Base-by-base conservation (phyloP, 768 basidiomycete species). In the Dioszegia crocea region DNA sequence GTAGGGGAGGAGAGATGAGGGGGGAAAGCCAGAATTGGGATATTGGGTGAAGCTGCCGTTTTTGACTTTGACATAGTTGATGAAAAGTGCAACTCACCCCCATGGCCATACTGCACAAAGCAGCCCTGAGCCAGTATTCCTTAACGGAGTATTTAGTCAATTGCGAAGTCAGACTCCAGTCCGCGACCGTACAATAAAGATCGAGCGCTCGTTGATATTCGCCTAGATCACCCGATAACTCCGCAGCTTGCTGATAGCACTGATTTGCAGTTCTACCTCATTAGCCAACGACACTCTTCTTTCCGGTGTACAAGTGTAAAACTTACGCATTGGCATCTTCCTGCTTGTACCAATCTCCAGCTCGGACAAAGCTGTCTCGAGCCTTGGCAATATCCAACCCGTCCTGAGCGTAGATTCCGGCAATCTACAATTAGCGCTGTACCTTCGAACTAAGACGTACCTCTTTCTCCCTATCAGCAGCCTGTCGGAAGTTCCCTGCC, bases 101-200 rank as follows among this genome's bases (percentile, higher is more conserved):
- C 82, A 87, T 86, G 6, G 92, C 94, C 56, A 97, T 80, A 16
- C 88, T 88, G 75, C 96, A 98, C 21, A 99, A 80, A 31, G 84
- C 84, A 2, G 91, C 83, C 67, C 86, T 83, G 33, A 98, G 81
- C 91, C 92, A 98, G 71, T 94, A 94, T 66, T 98, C 96, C 79
- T 98, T 97, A 67, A 97, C 96, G 62, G 88, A 91, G 80, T 97
- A 99, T 77, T 91, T 92, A n/a, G 96, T 98, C 67, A 98, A 79
- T 9, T 86, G 80, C 19, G 88, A 90, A 0, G 78, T 79, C 41
- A 97, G 81, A 9, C 88, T 89, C 72, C 88, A 86, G 62, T 87
- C 82, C 4, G 91, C 94, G 44, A 98, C 93, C 71, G 87, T 85
- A 70, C 92, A 89, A 67, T 94, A 99, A 60, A 86, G 86, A 60